A percentile compares a stretch with the other conserved stretches of the same genome.
These are phyloP conservation scores for Camelina neglecta DNA, from an alignment of 345 rosid species.

Conservation along the genomic window DNA sequence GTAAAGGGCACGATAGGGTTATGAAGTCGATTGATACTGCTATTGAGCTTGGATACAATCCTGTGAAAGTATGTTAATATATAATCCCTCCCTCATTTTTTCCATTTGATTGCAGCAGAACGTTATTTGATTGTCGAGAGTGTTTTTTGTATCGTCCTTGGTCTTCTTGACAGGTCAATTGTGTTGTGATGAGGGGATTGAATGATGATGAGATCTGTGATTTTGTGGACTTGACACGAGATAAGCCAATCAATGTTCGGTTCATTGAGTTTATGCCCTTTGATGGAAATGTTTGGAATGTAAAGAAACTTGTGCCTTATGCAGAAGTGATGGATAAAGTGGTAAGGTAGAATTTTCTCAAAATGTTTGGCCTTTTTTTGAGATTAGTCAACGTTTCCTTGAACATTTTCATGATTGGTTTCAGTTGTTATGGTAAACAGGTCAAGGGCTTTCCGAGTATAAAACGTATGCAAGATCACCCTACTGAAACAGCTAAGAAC, in stretches of 20 bases:
- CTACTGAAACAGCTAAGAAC: constrained; percentile 90
- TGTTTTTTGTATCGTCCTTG: neutral
- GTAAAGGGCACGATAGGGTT: constrained; percentile 82
- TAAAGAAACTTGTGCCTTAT: constrained; percentile 82
- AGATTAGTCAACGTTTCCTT: constrained; percentile 20
- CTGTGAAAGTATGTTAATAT: constrained; percentile 68
- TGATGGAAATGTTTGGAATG: constrained; percentile 97
- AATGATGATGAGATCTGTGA: constrained; percentile 96
- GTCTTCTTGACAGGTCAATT: constrained; percentile 65
- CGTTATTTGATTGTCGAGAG: constrained; percentile 7
- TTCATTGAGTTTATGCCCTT: constrained; percentile 99
- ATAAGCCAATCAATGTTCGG: constrained; percentile 84
- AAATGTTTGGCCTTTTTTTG: constrained; percentile 25
- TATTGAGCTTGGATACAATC: constrained; percentile 75
- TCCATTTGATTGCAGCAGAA: constrained; percentile 11
- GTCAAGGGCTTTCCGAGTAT: constrained; percentile 53
- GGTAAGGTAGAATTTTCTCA: constrained; percentile 75
- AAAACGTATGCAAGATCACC: constrained; percentile 77
- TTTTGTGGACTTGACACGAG: constrained; percentile 81
- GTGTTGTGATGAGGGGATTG: constrained; percentile 93
- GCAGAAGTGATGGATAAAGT: constrained; percentile 85
- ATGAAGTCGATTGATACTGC: constrained; percentile 84
- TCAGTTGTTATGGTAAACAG: constrained; percentile 50
- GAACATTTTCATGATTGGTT: constrained; percentile 25
- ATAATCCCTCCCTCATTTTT: neutral